Evolutionary conservation across 257 asterid species (phyloP).

Genomic region (Cruciata laevipes): DNA sequence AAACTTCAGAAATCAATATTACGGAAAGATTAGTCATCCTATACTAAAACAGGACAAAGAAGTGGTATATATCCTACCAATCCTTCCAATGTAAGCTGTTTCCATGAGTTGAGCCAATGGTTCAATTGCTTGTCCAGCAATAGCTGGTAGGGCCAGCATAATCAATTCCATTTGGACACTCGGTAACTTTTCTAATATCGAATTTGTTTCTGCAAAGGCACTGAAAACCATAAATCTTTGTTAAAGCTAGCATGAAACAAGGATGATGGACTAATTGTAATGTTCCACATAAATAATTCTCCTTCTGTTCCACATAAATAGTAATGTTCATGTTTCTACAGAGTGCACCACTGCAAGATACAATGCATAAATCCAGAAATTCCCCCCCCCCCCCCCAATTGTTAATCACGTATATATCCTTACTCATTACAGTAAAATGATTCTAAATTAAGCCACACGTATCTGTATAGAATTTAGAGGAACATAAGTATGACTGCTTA

Average conservation of each 20-base stretch:
- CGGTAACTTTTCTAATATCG: constrained; percentile 10
- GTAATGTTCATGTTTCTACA: neutral
- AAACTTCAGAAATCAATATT: constrained; percentile 4
- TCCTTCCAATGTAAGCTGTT: constrained; percentile 39
- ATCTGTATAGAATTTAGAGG: neutral
- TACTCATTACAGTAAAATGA: neutral
- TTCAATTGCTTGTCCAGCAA: constrained; percentile 47
- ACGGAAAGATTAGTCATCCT: neutral
- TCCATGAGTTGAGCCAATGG: constrained; percentile 44
- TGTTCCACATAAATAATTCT: neutral
- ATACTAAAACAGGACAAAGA: neutral
- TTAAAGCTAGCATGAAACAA: neutral
- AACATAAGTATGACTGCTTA: neutral
- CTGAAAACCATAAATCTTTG: constrained; percentile 20
- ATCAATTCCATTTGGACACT: constrained; percentile 31
- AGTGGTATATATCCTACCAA: constrained; percentile 21
- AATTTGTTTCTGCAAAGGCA: constrained; percentile 25
- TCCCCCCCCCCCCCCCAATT: no score
- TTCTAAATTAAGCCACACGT: neutral
- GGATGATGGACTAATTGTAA: neutral
- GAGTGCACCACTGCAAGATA: neutral
- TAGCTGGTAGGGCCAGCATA: constrained; percentile 37
- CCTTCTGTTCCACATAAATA: no score
- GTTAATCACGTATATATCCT: neutral
- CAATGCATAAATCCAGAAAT: neutral